phyloP scores from a whole-genome alignment of 106 monocot species.

The Dendrobium officinale region DNA sequence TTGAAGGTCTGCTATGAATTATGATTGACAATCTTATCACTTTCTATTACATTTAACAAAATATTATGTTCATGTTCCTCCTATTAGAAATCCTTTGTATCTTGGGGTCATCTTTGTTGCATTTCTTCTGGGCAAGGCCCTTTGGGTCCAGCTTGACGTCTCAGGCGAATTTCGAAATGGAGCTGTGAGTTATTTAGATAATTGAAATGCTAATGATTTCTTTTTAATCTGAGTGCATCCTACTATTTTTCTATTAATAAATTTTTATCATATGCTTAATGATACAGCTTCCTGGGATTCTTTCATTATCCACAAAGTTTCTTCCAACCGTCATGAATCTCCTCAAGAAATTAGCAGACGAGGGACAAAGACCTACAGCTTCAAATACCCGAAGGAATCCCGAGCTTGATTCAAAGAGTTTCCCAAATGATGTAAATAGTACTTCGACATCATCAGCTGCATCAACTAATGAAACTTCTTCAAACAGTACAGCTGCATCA shows the following conservation, averaged over 20 bases:
- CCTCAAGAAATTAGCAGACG: constrained; percentile 81
- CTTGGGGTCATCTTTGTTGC: constrained; percentile 72
- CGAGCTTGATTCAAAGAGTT: constrained; percentile 31
- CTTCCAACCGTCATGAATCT: constrained; percentile 93
- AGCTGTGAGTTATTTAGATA: constrained; percentile 43
- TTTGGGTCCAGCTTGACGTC: constrained; percentile 97
- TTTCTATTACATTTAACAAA: neutral
- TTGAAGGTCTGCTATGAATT: neutral
- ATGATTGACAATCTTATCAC: neutral
- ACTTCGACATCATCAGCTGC: constrained; percentile 31
- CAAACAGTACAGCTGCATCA: constrained; percentile 32
- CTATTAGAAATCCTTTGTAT: constrained; percentile 74
- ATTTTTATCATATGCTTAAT: neutral
- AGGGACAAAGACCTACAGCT: constrained; percentile 45
- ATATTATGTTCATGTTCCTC: neutral
- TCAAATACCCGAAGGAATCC: constrained; percentile 30
- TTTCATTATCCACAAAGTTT: constrained; percentile 74
- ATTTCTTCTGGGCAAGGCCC: constrained; percentile 75
- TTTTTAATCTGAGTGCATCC: neutral
- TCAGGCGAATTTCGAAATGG: constrained; percentile 76
- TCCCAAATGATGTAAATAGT: constrained; percentile 24
- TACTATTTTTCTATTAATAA: neutral
- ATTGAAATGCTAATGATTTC: neutral
- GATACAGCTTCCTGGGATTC: constrained; percentile 69
- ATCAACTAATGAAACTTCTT: constrained; percentile 61